A percentile compares a stretch with the other conserved stretches of the same genome.
These are phyloP conservation scores for Madurella fahalii DNA, from an alignment of 2,329 filamentous ascomycete genomes.

Conservation along the genomic window DNA sequence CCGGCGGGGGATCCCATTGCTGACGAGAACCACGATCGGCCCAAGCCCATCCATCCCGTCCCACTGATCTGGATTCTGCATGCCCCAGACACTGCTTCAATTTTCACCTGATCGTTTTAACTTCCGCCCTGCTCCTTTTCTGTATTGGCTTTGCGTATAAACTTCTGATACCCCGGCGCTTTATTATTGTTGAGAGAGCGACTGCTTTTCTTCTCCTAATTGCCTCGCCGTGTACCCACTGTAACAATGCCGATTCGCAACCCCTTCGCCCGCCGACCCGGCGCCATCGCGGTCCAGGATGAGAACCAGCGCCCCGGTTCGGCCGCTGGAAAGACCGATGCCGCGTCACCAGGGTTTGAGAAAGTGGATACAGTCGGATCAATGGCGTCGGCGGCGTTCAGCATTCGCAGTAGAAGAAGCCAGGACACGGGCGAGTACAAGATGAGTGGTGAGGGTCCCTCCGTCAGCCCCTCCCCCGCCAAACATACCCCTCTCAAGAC, in stretches of 20 bases:
- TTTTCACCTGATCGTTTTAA: not conserved
- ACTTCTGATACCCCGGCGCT: not conserved
- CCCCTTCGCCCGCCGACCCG: slow-evolving; percentile 61
- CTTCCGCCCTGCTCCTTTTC: not conserved
- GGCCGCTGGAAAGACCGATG: slow-evolving; percentile 35
- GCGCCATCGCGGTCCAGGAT: slow-evolving; percentile 42
- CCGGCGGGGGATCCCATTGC: slow-evolving; percentile 8
- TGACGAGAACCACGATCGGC: slow-evolving; percentile 2
- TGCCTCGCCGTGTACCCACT: not conserved
- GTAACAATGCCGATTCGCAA: slow-evolving; percentile 66
- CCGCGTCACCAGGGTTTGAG: slow-evolving; percentile 52
- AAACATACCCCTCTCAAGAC: not conserved
- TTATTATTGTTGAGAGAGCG: not conserved
- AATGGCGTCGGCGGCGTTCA: slow-evolving; percentile 58
- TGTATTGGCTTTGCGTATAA: not conserved
- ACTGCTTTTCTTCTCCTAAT: not conserved
- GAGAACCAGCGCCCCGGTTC: slow-evolving; percentile 48
- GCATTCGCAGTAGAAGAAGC: slow-evolving; percentile 56
- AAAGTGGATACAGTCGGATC: slow-evolving; percentile 60
- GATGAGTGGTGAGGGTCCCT: slow-evolving; percentile 63
- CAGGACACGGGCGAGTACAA: slow-evolving; percentile 70
- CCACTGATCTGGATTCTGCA: slow-evolving; percentile 2
- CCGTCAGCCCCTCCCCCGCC: slow-evolving; percentile 8
- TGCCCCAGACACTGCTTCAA: not conserved
- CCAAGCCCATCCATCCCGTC: not conserved